Base-by-base conservation (phyloP, 805 yeast genomes). In the Ogataea nakhonphanomensis region DNA sequence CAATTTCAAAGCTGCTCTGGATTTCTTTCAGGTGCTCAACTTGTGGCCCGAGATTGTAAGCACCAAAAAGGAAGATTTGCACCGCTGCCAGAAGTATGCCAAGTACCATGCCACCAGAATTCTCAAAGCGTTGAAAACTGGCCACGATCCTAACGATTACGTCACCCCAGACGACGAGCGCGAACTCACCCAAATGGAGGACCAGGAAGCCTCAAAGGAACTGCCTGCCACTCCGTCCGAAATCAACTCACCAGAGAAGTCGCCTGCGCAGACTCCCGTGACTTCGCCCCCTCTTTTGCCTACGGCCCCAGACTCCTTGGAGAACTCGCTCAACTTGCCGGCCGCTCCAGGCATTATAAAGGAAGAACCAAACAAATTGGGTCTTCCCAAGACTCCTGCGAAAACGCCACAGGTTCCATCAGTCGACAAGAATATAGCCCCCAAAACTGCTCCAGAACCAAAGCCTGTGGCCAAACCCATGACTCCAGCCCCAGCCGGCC, bases 91-190 rank as follows among this genome's bases (percentile, higher is more conserved):
- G 33, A 78, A 77, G 53, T 84, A 75, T 49, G 76, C 84, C 11
- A 81, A 81, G 55, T 81, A 66, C 54, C 83, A 79, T 46, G 75
- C 82, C 11, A 71, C 77, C 7, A 61, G 84, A 27, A 79, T 81
- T 21, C 55, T 81, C 37, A 72, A 67, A 45, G 69, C 76, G 0
- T 50, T 67, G 27, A 72, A 66, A 44, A 56, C 57, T 6, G 79
- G 78, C 1, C 69, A 70, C 26, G 79, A 80, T 51, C 85, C 85
- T 5, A 77, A 82, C 58, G 79, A 71, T 30, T 67, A 70, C 50
- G 66, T 68, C 31, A 64, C 70, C 0, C 72, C 72, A 1, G 67
- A 58, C 7, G 67, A 60, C 30, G 61, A 57, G 31, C 34, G 35
- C 11, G 59, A 58, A 40, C 41, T 58, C 25, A 28, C 30, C n/a